Base-by-base conservation (phyloP, 225 moss, liverwort and hornwort genomes). In the Ulota crispa region DNA sequence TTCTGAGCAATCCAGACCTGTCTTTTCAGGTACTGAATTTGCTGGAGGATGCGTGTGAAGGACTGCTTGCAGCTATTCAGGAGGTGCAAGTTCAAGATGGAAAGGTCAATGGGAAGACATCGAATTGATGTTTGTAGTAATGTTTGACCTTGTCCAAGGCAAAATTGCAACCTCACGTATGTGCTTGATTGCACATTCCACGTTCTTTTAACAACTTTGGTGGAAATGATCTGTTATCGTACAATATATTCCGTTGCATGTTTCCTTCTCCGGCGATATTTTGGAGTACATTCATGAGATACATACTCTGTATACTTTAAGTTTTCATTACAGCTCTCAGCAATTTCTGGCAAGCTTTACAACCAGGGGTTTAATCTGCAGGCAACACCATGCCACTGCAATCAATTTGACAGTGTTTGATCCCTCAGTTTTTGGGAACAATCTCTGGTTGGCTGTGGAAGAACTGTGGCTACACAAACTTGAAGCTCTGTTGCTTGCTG, bases 1-100 rank as follows among this genome's bases (percentile, higher is more conserved):
- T 60, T 64, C 19, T 59, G 73, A 83, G 30, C 77, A 85, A 56
- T 77, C 56, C 85, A 8, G 45, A 77, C 26, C 19, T 6, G 26
- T 50, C 5, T 68, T 62, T 85, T 70, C 89, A 99, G 96, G 99
- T 99, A 34, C 86, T 99, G 71, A 91, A 99, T 76, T 86, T 96
- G 81, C 85, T 99, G 82, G 99, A 96, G 83, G 96, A 96, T 88
- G 99, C 99, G 62, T 99, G 96, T 75, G 94, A 93, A 86, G 96
- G 96, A 36, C 63, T 89, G 73, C 80, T 92, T 62, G 90, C 85
- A n/a, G 83, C 88, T 27, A 88, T 92, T 42, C 83, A 77, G 62
- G 81, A 83, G 75, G 42, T 81, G 30, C 86, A 83, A 85, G 75
- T 63, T 72, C 72, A 83, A 81, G 85, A 84, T 75, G 81, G 72